phyloP scores from a whole-genome alignment of 805 yeast species.

The Barnettozyma populi region DNA sequence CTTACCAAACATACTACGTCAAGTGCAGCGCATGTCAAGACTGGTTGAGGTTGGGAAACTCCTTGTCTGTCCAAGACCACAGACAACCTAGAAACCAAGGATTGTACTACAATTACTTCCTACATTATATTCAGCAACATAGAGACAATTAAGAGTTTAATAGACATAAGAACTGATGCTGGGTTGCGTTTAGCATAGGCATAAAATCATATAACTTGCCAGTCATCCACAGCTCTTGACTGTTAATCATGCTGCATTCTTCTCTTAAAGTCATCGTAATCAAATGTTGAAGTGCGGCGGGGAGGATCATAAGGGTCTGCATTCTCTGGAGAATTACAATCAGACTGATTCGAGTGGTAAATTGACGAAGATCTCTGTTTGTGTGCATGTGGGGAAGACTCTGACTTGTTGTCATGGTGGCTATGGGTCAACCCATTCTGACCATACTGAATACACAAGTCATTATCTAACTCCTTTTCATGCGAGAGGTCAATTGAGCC shows the following conservation, averaged over 20 bases:
- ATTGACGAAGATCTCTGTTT: neutral
- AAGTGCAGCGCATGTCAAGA: conserved; percentile 17
- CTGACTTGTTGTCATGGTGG: neutral
- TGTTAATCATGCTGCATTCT: conserved; percentile 16
- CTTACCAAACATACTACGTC: conserved; percentile 10
- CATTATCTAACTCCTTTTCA: conserved; percentile 5
- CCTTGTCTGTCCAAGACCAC: neutral
- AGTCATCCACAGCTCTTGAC: neutral
- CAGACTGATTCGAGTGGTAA: conserved; percentile 9
- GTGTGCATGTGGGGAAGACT: neutral
- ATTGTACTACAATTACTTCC: conserved; percentile 20
- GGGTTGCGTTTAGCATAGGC: neutral
- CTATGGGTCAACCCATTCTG: neutral
- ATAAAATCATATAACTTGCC: neutral
- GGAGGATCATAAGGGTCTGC: neutral
- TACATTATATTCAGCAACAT: conserved; percentile 18
- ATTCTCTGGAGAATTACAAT: neutral
- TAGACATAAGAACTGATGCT: neutral
- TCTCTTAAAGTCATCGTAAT: conserved; percentile 23
- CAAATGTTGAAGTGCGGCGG: conserved; percentile 10
- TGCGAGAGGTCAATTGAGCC: conserved; percentile 8
- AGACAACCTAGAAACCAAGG: conserved; percentile 11
- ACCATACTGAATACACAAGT: conserved; percentile 3
- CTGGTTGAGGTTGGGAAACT: conserved; percentile 22
- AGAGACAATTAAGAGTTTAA: conserved; percentile 1